Evolutionary conservation across 805 yeast genomes (phyloP), one percentile per base, ranked within the genome.

Genomic region (Lachancea fermentati): DNA sequence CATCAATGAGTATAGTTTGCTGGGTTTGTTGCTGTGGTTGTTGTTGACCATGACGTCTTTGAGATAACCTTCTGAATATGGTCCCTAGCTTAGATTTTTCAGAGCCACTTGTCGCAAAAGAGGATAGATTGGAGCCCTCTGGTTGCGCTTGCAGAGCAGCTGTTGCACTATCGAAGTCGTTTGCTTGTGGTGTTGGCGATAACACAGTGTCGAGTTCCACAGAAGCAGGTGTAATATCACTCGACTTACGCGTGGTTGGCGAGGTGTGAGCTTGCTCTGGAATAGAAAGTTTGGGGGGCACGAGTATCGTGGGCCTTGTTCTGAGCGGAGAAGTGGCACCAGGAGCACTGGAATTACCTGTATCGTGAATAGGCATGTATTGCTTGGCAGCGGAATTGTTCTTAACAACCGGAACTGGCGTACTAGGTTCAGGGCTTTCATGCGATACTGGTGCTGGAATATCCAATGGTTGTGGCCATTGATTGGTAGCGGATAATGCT

Each of bases 221-320:
- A 22, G 49, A 49, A 5, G 42, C 42, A 19, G 14, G 15, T 5
- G 25, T 30, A 4, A 29, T 12, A 8, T 57, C 64, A 12, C 54
- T 36, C 9, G 54, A 45, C 34, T 58, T 61, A 40, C 63, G 54
- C 8, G 51, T 47, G 2, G 55, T 75, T 55, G 69, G 73, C 57
- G 63, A 76, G 52, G 57, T 77, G 65, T 66, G 75, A 42, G 62
- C 73, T 66, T 58, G 69, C 61, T 68, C 80, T 55, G 66, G 77
- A 62, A 47, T 67, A 52, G 63, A 70, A 55, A 65, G 55, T 54
- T 52, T 62, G 48, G 67, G 75, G 52, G 57, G 75, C 54, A 48
- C 54, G 40, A 58, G 15, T 13, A 43, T 36, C 11, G 41, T 41
- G 6, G 49, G 47, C 14, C 26, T 30, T 15, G 39, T 30, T 17